A percentile compares a stretch with the other conserved stretches of the same genome.
phyloP scores from a whole-genome alignment of 768 basidiomycete species.

The Suillus americanus region DNA sequence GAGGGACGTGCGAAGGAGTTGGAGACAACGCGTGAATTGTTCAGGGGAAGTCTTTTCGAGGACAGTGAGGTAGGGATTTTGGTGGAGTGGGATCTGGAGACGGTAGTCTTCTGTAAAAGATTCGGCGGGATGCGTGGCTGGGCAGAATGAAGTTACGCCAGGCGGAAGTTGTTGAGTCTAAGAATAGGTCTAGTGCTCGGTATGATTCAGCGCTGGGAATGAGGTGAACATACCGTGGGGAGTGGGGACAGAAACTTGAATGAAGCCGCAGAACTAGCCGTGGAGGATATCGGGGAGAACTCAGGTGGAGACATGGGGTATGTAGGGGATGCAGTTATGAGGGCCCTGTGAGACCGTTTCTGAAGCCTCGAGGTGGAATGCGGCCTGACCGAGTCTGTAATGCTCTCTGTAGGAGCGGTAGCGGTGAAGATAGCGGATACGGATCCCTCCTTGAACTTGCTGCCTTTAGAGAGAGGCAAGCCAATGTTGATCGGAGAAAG shows the following conservation, averaged over 20 bases:
- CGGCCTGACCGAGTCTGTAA: not conserved
- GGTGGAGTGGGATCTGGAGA: constrained; percentile 20
- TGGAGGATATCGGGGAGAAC: not conserved
- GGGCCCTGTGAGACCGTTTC: not conserved
- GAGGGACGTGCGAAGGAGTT: constrained; percentile 32
- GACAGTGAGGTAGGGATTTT: constrained; percentile 21
- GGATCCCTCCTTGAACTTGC: constrained; percentile 27
- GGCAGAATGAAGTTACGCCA: constrained; percentile 24
- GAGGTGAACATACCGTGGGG: not conserved
- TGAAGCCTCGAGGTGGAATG: not conserved
- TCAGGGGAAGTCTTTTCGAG: constrained; percentile 21
- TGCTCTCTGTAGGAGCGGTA: not conserved
- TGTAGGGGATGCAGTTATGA: not conserved
- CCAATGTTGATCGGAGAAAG: constrained; percentile 15
- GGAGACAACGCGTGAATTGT: constrained; percentile 20
- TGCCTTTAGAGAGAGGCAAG: constrained; percentile 23
- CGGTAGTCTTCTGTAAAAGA: constrained; percentile 32
- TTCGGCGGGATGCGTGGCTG: constrained; percentile 21
- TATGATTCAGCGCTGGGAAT: not conserved
- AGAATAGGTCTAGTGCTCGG: constrained; percentile 10
- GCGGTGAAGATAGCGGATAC: constrained; percentile 22
- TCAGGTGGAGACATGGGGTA: not conserved
- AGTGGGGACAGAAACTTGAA: not conserved
- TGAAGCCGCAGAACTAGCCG: not conserved
- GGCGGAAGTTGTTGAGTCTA: constrained; percentile 6